Evolutionary conservation across 495 filamentous ascomycete species (phyloP), one percentile per base, ranked within the genome.

Genomic region (Podospora bellae-mahoneyi): DNA sequence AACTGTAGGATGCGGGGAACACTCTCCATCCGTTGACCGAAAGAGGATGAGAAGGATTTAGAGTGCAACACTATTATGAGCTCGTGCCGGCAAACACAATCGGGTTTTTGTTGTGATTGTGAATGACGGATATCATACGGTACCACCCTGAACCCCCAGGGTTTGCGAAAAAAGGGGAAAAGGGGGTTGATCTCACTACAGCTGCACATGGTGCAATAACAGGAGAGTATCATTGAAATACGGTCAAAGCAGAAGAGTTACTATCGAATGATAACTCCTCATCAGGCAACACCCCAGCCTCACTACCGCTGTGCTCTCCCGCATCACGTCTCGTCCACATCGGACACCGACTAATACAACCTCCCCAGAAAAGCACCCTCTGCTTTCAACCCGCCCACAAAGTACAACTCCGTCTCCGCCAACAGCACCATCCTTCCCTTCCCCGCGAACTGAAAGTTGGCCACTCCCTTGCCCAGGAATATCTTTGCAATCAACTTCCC

Each of bases 401-500:
- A 84, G 63, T 78, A 86, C 19, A 85, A 76, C 60, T 84, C 68
- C 18, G 81, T 84, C 72, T 85, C 81, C 0, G 78, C 84, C 7
- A 74, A 71, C 20, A 86, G 81, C 2, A 85, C 77, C 78, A 88
- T 80, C 59, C 82, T 74, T 0, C 84, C 85, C 13, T 81, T 77
- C 16, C 85, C 80, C 10, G 82, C 86, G 64, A 87, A 88, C 68
- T 85, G 83, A 76, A 88, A 87, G 74, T 87, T 87, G 39, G 83
- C 84, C 2, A 78, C 75, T 0, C 72, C 74, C 59, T 66, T 69
- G 15, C 82, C 82, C 3, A 80, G 68, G 44, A 82, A 81, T 27
- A 89, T 86, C 75, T 86, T 88, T 19, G 87, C 88, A 4, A 90
- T 73, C 3, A 89, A 78, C 5, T 79, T 83, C 18, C 87, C 87